Evolutionary conservation across 2,329 filamentous ascomycete genomes (phyloP), one percentile per base, ranked within the genome.

Genomic region (Colletotrichum lindemuthianum): DNA sequence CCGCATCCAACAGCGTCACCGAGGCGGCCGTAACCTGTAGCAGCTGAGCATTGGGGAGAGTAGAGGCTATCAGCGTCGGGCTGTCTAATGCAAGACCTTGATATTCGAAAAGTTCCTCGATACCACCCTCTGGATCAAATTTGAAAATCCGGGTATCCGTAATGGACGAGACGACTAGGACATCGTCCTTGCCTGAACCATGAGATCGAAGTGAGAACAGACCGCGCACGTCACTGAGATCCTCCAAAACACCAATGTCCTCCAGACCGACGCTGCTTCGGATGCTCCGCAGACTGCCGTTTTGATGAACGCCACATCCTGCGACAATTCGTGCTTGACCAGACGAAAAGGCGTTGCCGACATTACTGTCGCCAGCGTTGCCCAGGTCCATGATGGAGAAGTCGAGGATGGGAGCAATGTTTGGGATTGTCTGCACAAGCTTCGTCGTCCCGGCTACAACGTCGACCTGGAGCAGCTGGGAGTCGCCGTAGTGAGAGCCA

Each of bases 331-430:
- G 88, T 49, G 96, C 94, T 77, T 99, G 95, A 0, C 96, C 96
- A 1, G 95, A 97, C 0, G 94, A 97, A 72, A 97, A 99, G 67
- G 96, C 92, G 71, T 96, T 96, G 3, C 90, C 91, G 15, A 82
- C 77, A 63, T 92, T 89, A 8, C 84, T 88, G 68, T 96, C 91
- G 24, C 90, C 90, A 65, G 92, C 90, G 70, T 93, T 94, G 0
- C 94, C 95, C 84, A 98, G 91, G 72, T 98, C 96, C 93, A 98
- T 97, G 13, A 99, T 88, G 1, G 92, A 90, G 70, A 99, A 97
- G 74, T 99, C 96, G 43, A 98, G 79, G 45, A 99, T 92, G 0
- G 96, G 96, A 0, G 92, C 93, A 70, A 98, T 92, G 72, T 97
- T 99, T 4, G 87, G 81, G 60, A 96, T 83, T 0, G 88, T 90